Evolutionary conservation across 257 asterid genomes (phyloP).

Genomic region (Fraxinus pennsylvanica): DNA sequence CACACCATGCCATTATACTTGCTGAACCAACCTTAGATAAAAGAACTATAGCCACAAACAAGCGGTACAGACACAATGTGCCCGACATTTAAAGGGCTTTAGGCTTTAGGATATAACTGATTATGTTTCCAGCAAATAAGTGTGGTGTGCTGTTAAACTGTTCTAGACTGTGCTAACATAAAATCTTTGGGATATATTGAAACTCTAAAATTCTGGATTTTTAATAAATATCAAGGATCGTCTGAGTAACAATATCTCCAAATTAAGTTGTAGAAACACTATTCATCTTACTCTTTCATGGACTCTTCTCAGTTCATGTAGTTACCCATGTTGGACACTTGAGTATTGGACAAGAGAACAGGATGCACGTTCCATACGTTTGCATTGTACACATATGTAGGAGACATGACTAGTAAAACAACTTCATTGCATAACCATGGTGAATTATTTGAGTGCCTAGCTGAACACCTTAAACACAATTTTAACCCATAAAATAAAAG

Average conservation of each 20-base stretch:
- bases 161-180: constrained; percentile 12
- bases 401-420: constrained; percentile 1
- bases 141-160: neutral
- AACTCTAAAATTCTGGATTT: constrained; percentile 6
- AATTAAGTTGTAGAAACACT: neutral
- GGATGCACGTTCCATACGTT: neutral
- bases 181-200: constrained; percentile 10
- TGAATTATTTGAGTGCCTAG: neutral
- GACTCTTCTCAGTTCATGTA: neutral
- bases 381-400: neutral
- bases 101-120: neutral
- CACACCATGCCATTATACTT: neutral
- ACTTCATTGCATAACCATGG: neutral
- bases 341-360: constrained; percentile 8
- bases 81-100: neutral
- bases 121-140: constrained; percentile 6
- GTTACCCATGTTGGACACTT: neutral
- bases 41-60: constrained; percentile 1
- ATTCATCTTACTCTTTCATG: neutral
- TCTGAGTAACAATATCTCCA: neutral
- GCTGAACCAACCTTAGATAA: constrained; percentile 1
- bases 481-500: no score
- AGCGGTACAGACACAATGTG: neutral
- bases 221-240: neutral
- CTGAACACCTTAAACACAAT: neutral